Conservation (phyloP, 768 basidiomycete genomes). For the Calocybe gangraenosa region DNA sequence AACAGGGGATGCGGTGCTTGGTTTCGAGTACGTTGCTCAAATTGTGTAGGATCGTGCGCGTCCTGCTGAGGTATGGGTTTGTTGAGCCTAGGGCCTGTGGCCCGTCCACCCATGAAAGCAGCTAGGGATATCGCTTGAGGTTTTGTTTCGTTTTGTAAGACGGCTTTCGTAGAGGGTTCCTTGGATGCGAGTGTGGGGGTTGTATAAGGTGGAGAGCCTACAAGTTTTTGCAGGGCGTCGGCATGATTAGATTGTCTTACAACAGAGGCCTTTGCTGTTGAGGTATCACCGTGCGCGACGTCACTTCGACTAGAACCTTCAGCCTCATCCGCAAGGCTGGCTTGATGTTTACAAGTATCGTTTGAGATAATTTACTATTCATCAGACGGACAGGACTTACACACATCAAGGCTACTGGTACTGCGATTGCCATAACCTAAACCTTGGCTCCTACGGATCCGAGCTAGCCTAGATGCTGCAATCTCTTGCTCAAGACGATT, state of each 20-base stretch:
- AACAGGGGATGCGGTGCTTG: constrained; percentile 70
- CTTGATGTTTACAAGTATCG: not conserved
- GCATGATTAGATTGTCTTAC: constrained; percentile 40
- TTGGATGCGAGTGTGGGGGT: not conserved
- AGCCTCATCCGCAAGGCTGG: constrained; percentile 6
- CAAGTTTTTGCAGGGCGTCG: constrained; percentile 44
- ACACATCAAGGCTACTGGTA: constrained; percentile 36
- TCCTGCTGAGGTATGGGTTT: constrained; percentile 71
- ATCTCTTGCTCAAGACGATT: constrained; percentile 64
- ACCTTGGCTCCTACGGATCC: constrained; percentile 46
- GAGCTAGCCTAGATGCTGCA: constrained; percentile 46
- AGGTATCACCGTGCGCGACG: constrained; percentile 18
- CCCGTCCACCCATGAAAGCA: constrained; percentile 77
- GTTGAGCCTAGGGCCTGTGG: constrained; percentile 69
- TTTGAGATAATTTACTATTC: not conserved
- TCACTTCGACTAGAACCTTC: not conserved
- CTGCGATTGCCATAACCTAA: constrained; percentile 30
- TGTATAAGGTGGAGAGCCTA: constrained; percentile 16
- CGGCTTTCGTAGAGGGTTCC: constrained; percentile 8
- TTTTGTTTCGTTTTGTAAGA: constrained; percentile 21
- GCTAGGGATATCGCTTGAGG: constrained; percentile 66
- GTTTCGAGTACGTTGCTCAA: constrained; percentile 53
- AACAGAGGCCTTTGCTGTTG: constrained; percentile 21
- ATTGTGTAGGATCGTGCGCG: constrained; percentile 58
- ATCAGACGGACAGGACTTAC: constrained; percentile 29